phyloP scores from a whole-genome alignment of 306 rosid species.

The Vigna mungo region DNA sequence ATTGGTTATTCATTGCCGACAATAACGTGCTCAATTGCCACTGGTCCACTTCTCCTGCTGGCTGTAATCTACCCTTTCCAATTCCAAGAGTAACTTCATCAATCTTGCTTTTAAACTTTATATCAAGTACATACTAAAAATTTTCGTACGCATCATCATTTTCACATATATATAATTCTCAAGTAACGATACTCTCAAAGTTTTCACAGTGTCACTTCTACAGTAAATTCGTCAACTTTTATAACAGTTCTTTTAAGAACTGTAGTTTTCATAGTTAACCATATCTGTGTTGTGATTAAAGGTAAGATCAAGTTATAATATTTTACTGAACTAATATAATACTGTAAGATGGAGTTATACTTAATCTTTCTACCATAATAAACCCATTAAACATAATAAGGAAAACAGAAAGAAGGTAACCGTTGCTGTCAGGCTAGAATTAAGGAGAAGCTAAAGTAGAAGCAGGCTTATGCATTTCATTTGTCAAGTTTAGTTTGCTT shows the following conservation, averaged over 20 bases:
- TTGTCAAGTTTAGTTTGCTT: slow-evolving; percentile 59
- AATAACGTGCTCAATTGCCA: background rate
- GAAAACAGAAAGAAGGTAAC: slow-evolving; percentile 37
- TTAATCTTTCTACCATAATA: too few species aligned
- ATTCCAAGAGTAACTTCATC: background rate
- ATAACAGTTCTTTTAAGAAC: too few species aligned
- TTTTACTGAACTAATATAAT: too few species aligned
- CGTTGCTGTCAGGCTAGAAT: slow-evolving; percentile 50
- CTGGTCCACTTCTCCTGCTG: background rate
- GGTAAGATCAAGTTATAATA: too few species aligned
- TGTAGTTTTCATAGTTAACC: too few species aligned
- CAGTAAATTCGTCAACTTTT: background rate
- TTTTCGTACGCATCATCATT: background rate
- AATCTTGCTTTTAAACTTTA: slow-evolving; percentile 12
- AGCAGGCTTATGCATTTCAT: slow-evolving; percentile 43
- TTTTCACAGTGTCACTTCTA: too few species aligned
- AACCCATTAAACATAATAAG: background rate
- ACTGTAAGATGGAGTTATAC: too few species aligned
- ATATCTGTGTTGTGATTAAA: too few species aligned
- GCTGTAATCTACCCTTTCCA: slow-evolving; percentile 13
- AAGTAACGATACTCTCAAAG: background rate
- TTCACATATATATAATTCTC: background rate
- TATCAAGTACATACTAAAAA: background rate
- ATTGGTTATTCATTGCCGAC: background rate
- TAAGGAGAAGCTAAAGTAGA: slow-evolving; percentile 46